Evolutionary conservation across 352 stramenopile genomes (phyloP), one percentile per base, ranked within the genome.

Genomic region (Pythium pyrilobum): DNA sequence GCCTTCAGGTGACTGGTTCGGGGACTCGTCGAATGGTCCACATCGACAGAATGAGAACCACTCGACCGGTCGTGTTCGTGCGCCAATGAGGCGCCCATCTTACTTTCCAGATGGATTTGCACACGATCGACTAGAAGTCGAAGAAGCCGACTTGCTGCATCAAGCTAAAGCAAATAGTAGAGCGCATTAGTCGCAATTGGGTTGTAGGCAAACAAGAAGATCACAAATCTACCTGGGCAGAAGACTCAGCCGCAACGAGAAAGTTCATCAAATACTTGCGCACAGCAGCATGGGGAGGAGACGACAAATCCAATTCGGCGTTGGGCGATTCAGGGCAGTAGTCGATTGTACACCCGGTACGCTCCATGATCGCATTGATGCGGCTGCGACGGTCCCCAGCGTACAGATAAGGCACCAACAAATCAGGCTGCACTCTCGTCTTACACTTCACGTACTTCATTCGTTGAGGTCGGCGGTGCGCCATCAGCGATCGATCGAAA

Each of bases 361-460:
- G 48, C 11, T 62, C 53, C 40, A 76, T 74, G 44, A 90, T 87
- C 2, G 49, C 27, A 32, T 77, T 81, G 44, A 88, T 77, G 18
- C 61, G 67, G n/a, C 66, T 70, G 32, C 71, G 67, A 3, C 70
- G 71, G 27, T 56, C 41, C 20, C 84, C 73, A 18, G 69, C 67
- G 37, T 87, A 87, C 29, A 90, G 39, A 36, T 77, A 87, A 34
- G 77, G 69, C 28, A 85, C 52, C 28, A 90, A 45, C 47, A 74
- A 43, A 48, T 87, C 75, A 23, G 79, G 77, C 37, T 71, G 65
- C 42, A 77, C 65, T 15, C 59, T 55, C 15, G 74, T 85, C 31
- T 70, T 72, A 34, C 87, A 59, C 43, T 83, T 81, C 25, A 87
- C 48, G 46, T 68, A 81, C 24, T 78, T 73, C 59, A 85, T 67